A percentile compares a stretch with the other conserved stretches of the same genome.
Evolutionary conservation across 2,329 filamentous ascomycete genomes (phyloP).

Genomic region (Fonsecaea nubica): DNA sequence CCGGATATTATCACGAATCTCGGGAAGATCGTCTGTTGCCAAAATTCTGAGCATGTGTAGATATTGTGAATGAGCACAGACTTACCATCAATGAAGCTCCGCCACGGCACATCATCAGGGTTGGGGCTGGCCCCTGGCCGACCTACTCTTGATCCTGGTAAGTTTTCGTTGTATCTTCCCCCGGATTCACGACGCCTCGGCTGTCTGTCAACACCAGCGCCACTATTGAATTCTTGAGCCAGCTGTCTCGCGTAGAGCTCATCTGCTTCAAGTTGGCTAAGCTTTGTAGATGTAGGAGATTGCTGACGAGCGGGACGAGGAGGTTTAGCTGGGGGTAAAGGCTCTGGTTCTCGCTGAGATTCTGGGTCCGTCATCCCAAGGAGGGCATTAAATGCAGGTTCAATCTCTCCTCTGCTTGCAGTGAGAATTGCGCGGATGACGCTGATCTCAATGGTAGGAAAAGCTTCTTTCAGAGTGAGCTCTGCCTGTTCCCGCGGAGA

Average conservation of each 20-base stretch:
- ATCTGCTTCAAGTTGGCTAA: constrained; percentile 86
- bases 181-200: constrained; percentile 39
- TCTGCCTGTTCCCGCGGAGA: constrained; percentile 84
- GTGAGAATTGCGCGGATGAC: constrained; percentile 87
- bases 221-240: constrained; percentile 75
- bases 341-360: constrained; percentile 65
- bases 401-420: constrained; percentile 85
- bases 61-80: constrained; percentile 4
- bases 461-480: constrained; percentile 89
- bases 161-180: constrained; percentile 42
- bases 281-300: constrained; percentile 60
- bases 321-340: constrained; percentile 74
- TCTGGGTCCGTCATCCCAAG: constrained; percentile 82
- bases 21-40: constrained; percentile 78
- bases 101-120: constrained; percentile 59
- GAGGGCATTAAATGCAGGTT: constrained; percentile 93
- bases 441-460: constrained; percentile 78
- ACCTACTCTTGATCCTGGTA: constrained; percentile 41
- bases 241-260: constrained; percentile 91
- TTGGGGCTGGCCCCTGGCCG: constrained; percentile 48
- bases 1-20: constrained; percentile 88
- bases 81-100: constrained; percentile 82
- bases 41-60: constrained; percentile 31
- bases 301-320: constrained; percentile 68
- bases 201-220: constrained; percentile 51